Percentiles rank a stretch among this genome's conserved stretches.
Conservation (phyloP, 495 filamentous ascomycete species). For the Aspergillus egyptiacus region DNA sequence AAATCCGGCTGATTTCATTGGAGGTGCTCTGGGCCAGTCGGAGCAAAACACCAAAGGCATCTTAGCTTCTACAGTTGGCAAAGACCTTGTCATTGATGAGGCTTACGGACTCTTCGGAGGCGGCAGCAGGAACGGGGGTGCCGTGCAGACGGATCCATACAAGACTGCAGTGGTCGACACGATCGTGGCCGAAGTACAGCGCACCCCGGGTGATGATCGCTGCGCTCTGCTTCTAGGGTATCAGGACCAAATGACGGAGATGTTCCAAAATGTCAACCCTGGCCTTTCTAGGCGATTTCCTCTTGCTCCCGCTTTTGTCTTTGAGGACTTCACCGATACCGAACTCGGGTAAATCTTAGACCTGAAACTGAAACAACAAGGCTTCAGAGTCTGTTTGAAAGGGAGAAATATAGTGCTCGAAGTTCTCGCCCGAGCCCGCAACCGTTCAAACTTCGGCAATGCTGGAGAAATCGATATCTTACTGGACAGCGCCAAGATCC, state of each 20-base stretch:
- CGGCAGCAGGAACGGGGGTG: slow-evolving; percentile 14
- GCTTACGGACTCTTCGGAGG: slow-evolving; percentile 54
- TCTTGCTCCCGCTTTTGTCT: slow-evolving; percentile 56
- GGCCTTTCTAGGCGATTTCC: slow-evolving; percentile 67
- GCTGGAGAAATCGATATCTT: slow-evolving; percentile 59
- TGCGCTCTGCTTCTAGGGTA: slow-evolving; percentile 77
- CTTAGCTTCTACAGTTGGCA: slow-evolving; percentile 57
- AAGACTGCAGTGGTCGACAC: slow-evolving; percentile 67
- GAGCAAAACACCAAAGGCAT: slow-evolving; percentile 70
- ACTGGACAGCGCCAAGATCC: slow-evolving; percentile 53
- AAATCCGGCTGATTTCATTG: slow-evolving; percentile 70
- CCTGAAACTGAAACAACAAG: slow-evolving; percentile 48
- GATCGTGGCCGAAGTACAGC: slow-evolving; percentile 79
- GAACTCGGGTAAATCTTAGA: slow-evolving; percentile 52
- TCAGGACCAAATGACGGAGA: slow-evolving; percentile 65
- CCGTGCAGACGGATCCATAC: slow-evolving; percentile 45
- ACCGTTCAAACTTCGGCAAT: slow-evolving; percentile 50
- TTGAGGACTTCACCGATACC: slow-evolving; percentile 61
- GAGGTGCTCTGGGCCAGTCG: slow-evolving; percentile 55
- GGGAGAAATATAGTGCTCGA: slow-evolving; percentile 37
- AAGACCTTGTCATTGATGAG: slow-evolving; percentile 74
- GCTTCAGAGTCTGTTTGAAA: slow-evolving; percentile 34
- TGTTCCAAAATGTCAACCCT: slow-evolving; percentile 79
- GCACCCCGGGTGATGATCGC: slow-evolving; percentile 66
- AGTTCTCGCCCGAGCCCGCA: slow-evolving; percentile 35